These are phyloP conservation scores for Xylariaceae sp. DNA, from an alignment of 2,329 filamentous ascomycete species.

Conservation along the genomic window DNA sequence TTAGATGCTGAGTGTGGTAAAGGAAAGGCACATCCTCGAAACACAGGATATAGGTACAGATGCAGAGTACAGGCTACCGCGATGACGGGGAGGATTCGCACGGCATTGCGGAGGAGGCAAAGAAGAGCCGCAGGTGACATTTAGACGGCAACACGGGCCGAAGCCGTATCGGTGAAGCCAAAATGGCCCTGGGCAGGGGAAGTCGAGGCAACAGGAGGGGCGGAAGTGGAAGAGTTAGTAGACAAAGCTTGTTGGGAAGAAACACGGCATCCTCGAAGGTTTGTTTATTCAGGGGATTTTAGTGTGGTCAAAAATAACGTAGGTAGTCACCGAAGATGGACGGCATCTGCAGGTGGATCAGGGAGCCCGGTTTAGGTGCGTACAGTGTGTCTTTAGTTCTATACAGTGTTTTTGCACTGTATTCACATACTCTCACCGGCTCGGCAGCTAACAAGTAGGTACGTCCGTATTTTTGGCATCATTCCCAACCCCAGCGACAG, in stretches of 20 bases:
- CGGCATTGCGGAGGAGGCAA: slow-evolving; percentile 52
- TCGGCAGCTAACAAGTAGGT: neutral
- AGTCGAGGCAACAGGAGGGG: slow-evolving; percentile 1
- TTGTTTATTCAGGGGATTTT: neutral
- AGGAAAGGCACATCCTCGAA: slow-evolving; percentile 78
- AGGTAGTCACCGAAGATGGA: neutral
- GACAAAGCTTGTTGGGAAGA: neutral
- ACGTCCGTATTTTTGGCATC: neutral
- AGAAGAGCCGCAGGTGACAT: slow-evolving; percentile 52
- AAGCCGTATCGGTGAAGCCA: slow-evolving; percentile 26
- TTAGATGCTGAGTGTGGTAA: slow-evolving; percentile 34
- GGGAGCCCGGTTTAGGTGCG: neutral
- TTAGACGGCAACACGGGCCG: slow-evolving; percentile 39
- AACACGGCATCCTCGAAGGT: neutral
- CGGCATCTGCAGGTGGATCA: neutral
- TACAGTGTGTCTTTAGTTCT: neutral
- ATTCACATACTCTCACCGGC: neutral
- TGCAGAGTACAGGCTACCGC: slow-evolving; percentile 68
- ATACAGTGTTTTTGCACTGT: neutral
- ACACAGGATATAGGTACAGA: slow-evolving; percentile 82
- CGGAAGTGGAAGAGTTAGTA: neutral
- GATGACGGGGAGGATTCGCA: slow-evolving; percentile 58
- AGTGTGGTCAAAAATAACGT: neutral
- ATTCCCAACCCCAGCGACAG: neutral
- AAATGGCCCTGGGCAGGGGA: slow-evolving; percentile 20